Base-by-base conservation (phyloP, 2,329 filamentous ascomycete species). In the Diplodia corticola region DNA sequence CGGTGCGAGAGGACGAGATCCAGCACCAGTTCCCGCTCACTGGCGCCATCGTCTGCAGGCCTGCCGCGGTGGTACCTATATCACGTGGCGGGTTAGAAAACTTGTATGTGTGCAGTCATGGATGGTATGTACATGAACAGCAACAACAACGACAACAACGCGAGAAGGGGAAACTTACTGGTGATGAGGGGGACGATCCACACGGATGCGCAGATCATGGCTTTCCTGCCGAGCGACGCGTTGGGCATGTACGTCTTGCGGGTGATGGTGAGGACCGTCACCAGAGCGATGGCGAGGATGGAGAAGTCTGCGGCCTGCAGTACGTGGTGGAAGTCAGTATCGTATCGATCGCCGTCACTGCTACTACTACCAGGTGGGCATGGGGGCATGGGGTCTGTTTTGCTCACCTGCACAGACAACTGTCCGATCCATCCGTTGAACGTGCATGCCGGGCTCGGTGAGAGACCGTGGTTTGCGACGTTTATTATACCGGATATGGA, bases 1-100 rank as follows among this genome's bases (percentile, higher is more conserved):
- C 77, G 28, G 73, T 69, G 17, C 76, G 71, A 2, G 73, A 69
- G 10, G 73, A 68, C 15, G 75, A 71, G 67, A 83, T 82, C 81
- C 81, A 83, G 70, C 81, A 83, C 81, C 81, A 83, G 67, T 83
- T 82, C 0, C 81, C 80, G 3, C 79, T 80, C 1, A 82, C 80
- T 33, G 78, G 78, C 1, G 72, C 76, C 66, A 77, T 75, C 13
- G 70, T 67, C 5, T 44, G 24, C 17, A 65, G 20, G 1, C 33
- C 28, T 13, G 53, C 30, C 3, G 37, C 53, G n/a, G 15, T 55
- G 4, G 37, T 49, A 20, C 51, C 51, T 55, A 33, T 10, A 3
- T 4, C 26, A 15, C 5, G 35, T 5, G 5, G 5, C 20, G 7
- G 28, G 51, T 9, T 44, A 30, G 1, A 26, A 9, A n/a, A 15